These are phyloP conservation scores for Russula dissimulans DNA, from an alignment of 768 basidiomycete species.

Conservation along the genomic window DNA sequence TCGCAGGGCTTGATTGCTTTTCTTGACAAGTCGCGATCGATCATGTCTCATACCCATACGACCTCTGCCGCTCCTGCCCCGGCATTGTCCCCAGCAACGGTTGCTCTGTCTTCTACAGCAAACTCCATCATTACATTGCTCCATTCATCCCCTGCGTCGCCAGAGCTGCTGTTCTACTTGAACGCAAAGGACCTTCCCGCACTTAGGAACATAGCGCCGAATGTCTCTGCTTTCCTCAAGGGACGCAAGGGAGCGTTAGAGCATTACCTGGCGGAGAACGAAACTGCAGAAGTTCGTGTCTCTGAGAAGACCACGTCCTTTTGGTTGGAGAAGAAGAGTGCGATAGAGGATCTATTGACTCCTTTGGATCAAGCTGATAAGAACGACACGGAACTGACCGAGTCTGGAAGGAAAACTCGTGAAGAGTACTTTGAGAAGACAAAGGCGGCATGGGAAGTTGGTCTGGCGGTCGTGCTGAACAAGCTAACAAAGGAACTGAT, in stretches of 20 bases:
- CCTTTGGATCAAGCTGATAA: slow-evolving; percentile 40
- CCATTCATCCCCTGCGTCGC: slow-evolving; percentile 55
- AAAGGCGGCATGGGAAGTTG: slow-evolving; percentile 43
- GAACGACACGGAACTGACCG: slow-evolving; percentile 31
- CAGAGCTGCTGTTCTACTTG: slow-evolving; percentile 47
- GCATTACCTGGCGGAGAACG: slow-evolving; percentile 43
- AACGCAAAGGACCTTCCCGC: slow-evolving; percentile 51
- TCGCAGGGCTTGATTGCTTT: slow-evolving; percentile 65
- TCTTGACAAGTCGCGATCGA: slow-evolving; percentile 73
- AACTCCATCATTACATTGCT: slow-evolving; percentile 44
- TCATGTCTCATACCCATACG: slow-evolving; percentile 56
- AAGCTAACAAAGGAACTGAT: slow-evolving; percentile 46
- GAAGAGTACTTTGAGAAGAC: slow-evolving; percentile 43
- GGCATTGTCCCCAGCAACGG: slow-evolving; percentile 67
- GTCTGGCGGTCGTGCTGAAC: slow-evolving; percentile 37
- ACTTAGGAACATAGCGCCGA: slow-evolving; percentile 39
- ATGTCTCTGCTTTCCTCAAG: slow-evolving; percentile 34
- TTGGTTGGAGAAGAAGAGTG: slow-evolving; percentile 49
- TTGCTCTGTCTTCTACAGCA: slow-evolving; percentile 47
- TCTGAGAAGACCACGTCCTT: slow-evolving; percentile 55
- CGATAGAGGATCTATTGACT: slow-evolving; percentile 34
- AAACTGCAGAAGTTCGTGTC: slow-evolving; percentile 37
- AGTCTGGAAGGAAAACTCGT: slow-evolving; percentile 32
- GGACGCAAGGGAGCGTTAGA: slow-evolving; percentile 43
- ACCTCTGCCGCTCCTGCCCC: slow-evolving; percentile 70